Evolutionary conservation across 495 filamentous ascomycete species (phyloP), one percentile per base, ranked within the genome.

Genomic region (Trichoderma virens): DNA sequence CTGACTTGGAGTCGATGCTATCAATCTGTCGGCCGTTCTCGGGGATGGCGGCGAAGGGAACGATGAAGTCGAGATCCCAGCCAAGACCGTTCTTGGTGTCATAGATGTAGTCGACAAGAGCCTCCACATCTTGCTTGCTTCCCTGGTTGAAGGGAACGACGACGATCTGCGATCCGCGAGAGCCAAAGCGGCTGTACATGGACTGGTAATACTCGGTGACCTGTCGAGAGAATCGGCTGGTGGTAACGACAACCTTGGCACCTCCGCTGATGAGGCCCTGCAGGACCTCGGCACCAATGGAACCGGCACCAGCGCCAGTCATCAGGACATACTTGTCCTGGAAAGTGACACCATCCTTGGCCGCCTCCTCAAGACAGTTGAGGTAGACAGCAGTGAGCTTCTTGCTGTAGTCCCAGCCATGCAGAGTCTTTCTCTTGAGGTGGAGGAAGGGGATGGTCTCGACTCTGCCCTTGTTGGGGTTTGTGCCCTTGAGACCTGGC

Each of bases 81-180:
- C 94, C 94, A 62, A 98, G 87, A 61, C 94, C 95, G 71, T 87
- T 91, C 86, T 98, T 98, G n/a, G 86, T 74, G 74, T 97, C 92
- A 73, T 97, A 99, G 71, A 99, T 91, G 78, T 97, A 98, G 20
- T 96, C 85, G 60, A 98, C 83, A 23, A 99, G 82, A 31, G 91
- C 91, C 70, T 97, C 90, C 35, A 96, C 89, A 75, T 99, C 94
- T 76, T 98, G 93, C 75, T 96, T 93, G 76, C 92, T 97, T 61
- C 93, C 94, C 77, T 97, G 93, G 74, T 99, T 99, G 83, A 98
- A 99, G 16, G 94, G 94, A 45, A 98, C 95, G 32, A 99, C 95
- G 51, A 98, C 90, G 25, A 99, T 85, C 76, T 98, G 92, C 63
- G 94, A 98, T 65, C 95, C 94, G 66, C 91, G 91, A 60, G 90